Conservation (phyloP, 2,329 filamentous ascomycete genomes). For the Coniella lustricola region DNA sequence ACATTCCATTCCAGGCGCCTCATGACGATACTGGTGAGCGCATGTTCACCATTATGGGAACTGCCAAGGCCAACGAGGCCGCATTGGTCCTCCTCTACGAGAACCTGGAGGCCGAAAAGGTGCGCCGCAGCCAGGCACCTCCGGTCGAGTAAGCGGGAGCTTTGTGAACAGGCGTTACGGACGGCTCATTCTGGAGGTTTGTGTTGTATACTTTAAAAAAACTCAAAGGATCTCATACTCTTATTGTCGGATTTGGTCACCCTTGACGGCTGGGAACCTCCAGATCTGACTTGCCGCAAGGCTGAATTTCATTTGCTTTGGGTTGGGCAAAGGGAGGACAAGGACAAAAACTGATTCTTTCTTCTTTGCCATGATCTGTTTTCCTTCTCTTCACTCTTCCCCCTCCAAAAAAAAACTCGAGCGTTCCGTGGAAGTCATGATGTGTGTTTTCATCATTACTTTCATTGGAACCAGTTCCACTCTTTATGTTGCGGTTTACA, state of each 20-base stretch:
- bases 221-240: conserved; percentile 25
- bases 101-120: conserved; percentile 98
- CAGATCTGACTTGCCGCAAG: conserved; percentile 60
- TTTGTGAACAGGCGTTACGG: conserved; percentile 11
- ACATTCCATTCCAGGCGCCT: conserved; percentile 50
- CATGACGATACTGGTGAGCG: conserved; percentile 97
- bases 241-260: conserved; percentile 46
- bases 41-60: conserved; percentile 99
- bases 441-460: conserved; percentile 23
- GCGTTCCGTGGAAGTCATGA: conserved; percentile 27
- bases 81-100: conserved; percentile 95
- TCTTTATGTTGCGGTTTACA: conserved; percentile 20
- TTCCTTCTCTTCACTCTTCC: too few relatives aligned
- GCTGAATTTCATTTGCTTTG: conserved; percentile 43
- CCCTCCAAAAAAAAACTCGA: conserved; percentile 20
- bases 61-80: conserved; percentile 86
- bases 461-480: conserved; percentile 28
- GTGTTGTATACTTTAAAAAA: conserved; percentile 10
- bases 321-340: conserved; percentile 34
- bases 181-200: conserved; percentile 11
- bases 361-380: conserved; percentile 19
- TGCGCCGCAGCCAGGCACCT: conserved; percentile 80
- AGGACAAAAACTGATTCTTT: conserved; percentile 35
- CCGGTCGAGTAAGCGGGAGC: conserved; percentile 38
- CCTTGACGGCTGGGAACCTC: conserved; percentile 38